Conservation (phyloP, 2,329 filamentous ascomycete genomes). For the Dothistroma septosporum region DNA sequence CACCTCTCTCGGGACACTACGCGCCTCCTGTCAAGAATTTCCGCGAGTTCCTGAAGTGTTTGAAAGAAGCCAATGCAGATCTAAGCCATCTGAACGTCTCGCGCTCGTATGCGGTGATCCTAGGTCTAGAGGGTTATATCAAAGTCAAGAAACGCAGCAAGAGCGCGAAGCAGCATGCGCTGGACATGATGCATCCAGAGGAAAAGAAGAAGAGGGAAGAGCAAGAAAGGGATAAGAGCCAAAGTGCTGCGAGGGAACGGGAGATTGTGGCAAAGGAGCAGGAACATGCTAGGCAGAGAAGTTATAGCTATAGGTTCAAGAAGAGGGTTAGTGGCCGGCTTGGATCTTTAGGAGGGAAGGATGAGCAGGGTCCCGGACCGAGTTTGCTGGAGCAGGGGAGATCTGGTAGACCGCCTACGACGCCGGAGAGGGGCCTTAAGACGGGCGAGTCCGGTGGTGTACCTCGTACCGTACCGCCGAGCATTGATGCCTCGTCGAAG, state of each 20-base stretch:
- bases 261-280: constrained; percentile 43
- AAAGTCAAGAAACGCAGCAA: constrained; percentile 65
- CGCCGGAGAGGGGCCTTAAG: background rate
- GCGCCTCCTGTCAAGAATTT: constrained; percentile 80
- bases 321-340: constrained; percentile 18
- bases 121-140: constrained; percentile 76
- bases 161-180: constrained; percentile 50
- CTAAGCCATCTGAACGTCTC: constrained; percentile 74
- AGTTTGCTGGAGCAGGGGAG: background rate
- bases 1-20: constrained; percentile 71
- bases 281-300: constrained; percentile 38
- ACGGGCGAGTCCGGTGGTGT: background rate
- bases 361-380: background rate
- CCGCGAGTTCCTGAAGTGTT: constrained; percentile 68
- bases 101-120: constrained; percentile 74
- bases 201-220: constrained; percentile 48
- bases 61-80: constrained; percentile 71
- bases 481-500: background rate
- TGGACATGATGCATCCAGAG: constrained; percentile 60
- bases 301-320: constrained; percentile 34
- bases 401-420: background rate
- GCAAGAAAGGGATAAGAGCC: constrained; percentile 54
- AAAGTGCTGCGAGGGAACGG: constrained; percentile 59
- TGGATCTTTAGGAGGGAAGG: background rate
- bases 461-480: background rate